A percentile compares a stretch with the other conserved stretches of the same genome.
Conservation (phyloP, 2,329 filamentous ascomycete species). For the Ceratocystis destructans region DNA sequence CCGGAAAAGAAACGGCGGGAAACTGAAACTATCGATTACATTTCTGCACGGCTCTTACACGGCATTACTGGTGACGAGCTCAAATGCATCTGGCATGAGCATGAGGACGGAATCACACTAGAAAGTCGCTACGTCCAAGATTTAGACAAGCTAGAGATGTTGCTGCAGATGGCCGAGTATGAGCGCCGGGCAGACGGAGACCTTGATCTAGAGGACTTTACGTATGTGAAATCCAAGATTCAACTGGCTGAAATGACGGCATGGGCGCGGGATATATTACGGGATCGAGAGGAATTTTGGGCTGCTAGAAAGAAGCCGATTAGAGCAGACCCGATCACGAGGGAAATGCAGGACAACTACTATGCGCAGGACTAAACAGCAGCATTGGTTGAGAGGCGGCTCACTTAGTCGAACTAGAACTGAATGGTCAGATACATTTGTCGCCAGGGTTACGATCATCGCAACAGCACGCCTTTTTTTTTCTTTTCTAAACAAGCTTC, state of each 20-base stretch:
- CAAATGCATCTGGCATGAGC: slow-evolving; percentile 78
- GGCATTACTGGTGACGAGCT: slow-evolving; percentile 57
- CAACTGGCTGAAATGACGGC: slow-evolving; percentile 61
- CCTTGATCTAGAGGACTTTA: slow-evolving; percentile 76
- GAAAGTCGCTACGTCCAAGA: slow-evolving; percentile 91
- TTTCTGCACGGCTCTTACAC: slow-evolving; percentile 63
- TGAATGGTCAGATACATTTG: background rate
- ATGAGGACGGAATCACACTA: slow-evolving; percentile 71
- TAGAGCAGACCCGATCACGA: slow-evolving; percentile 8
- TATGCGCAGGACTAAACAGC: slow-evolving; percentile 9
- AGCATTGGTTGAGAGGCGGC: background rate
- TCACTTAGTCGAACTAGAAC: background rate
- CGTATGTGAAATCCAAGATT: slow-evolving; percentile 61
- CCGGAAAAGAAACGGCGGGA: slow-evolving; percentile 81
- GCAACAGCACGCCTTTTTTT: background rate
- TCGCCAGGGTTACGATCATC: background rate
- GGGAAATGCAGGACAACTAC: slow-evolving; percentile 36
- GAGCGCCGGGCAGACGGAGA: slow-evolving; percentile 55
- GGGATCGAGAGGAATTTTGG: slow-evolving; percentile 67
- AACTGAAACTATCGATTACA: slow-evolving; percentile 79
- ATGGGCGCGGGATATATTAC: slow-evolving; percentile 65
- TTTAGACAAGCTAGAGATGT: slow-evolving; percentile 89
- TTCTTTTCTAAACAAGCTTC: too few relatives aligned
- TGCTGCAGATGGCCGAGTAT: slow-evolving; percentile 94
- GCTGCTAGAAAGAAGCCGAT: slow-evolving; percentile 28